Conservation (phyloP, 2,329 filamentous ascomycete genomes). For the Ophiosphaerella narmari region DNA sequence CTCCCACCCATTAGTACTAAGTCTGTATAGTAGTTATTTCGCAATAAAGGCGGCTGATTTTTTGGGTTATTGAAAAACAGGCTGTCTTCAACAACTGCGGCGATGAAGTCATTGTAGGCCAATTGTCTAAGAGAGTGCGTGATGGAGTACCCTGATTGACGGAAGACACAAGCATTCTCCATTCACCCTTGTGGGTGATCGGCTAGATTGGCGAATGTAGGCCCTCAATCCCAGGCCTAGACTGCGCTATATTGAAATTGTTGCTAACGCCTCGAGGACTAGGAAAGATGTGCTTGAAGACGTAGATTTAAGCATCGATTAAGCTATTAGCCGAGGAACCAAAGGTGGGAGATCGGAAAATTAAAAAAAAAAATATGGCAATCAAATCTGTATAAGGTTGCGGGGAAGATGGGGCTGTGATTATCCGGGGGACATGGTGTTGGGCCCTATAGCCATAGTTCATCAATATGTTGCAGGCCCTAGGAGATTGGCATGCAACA, state of each 20-base stretch:
- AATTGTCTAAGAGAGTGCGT: neutral
- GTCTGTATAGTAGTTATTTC: too few relatives aligned
- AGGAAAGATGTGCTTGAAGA: constrained; percentile 1
- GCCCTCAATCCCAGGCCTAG: neutral
- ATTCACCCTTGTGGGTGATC: neutral
- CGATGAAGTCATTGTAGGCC: neutral
- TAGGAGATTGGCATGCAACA: constrained; percentile 2
- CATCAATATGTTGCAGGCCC: constrained; percentile 7
- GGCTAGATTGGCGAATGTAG: neutral
- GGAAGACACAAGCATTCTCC: neutral
- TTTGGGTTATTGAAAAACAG: neutral
- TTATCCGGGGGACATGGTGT: constrained; percentile 18
- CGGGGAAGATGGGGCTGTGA: constrained; percentile 12
- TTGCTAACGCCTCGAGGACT: neutral
- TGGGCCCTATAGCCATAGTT: neutral
- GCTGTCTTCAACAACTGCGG: neutral
- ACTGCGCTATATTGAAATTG: neutral
- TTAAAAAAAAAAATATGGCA: constrained; percentile 7
- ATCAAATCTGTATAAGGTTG: constrained; percentile 20
- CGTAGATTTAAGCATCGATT: constrained; percentile 25
- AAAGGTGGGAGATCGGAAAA: constrained; percentile 11
- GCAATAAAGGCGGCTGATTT: too few relatives aligned
- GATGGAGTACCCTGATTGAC: neutral
- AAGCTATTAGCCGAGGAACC: constrained; percentile 30
- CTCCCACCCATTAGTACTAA: too few relatives aligned